These are phyloP conservation scores for Carex myosuroides DNA, from an alignment of 176 grass and related monocot species.

Conservation along the genomic window DNA sequence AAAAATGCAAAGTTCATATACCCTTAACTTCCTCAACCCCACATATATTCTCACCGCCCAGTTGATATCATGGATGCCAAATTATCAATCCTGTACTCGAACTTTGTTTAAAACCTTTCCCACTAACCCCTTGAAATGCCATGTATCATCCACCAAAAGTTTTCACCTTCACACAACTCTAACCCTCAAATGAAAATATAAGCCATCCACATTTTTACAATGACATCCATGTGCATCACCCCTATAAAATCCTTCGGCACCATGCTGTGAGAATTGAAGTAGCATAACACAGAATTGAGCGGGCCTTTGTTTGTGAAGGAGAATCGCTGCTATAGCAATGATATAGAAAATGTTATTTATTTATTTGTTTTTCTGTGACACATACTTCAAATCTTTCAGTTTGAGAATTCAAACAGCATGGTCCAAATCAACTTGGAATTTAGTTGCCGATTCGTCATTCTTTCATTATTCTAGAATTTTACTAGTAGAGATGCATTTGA, in stretches of 20 bases:
- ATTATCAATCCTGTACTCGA: not conserved
- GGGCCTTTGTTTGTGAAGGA: not conserved
- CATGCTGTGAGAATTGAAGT: not conserved
- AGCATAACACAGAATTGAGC: not conserved
- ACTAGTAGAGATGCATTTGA: not conserved
- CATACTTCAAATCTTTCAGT: not conserved
- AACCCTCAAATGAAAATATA: not conserved
- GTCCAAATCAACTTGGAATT: not conserved
- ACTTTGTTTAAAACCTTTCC: not conserved
- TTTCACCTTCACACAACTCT: not conserved
- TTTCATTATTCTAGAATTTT: not conserved
- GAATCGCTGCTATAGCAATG: not conserved
- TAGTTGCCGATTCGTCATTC: not conserved
- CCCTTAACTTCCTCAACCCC: not conserved
- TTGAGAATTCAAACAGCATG: constrained; percentile 9
- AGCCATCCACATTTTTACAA: not conserved
- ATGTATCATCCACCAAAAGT: not conserved
- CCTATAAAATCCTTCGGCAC: not conserved
- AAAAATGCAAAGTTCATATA: not conserved
- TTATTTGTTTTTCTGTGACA: not conserved
- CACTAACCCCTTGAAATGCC: not conserved
- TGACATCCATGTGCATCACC: not conserved
- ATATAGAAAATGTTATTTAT: not conserved
- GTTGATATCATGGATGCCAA: not conserved
- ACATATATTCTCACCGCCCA: not conserved